Evolutionary conservation across 2,329 filamentous ascomycete species (phyloP), one percentile per base, ranked within the genome.

Genomic region (Pseudophaeomoniella oleicola): DNA sequence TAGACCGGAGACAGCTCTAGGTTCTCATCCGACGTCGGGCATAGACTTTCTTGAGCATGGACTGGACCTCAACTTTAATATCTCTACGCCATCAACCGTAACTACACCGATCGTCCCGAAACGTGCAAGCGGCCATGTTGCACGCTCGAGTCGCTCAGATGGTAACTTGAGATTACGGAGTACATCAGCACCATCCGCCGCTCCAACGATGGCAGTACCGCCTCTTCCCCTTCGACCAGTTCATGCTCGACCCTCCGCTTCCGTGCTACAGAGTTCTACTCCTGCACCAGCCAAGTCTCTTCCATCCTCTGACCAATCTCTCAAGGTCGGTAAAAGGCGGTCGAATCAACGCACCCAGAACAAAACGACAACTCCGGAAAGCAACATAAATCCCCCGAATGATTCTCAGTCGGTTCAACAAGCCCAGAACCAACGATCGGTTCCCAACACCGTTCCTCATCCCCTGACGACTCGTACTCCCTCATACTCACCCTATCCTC

Each of bases 81-180:
- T 30, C 16, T 4, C 15, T 17, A 18, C 16, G 9, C 32, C 32
- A 9, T 12, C 32, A 6, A 27, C n/a, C n/a, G n/a, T n/a, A 27
- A 27, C 6, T 27, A 34, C 15, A 9, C 32, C 32, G 9, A 34
- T 12, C 11, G 14, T 34, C 16, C 32, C 32, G 9, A 4, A 4
- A 18, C 32, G 32, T 9, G 32, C 32, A 17, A 16, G 16, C 12
- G 32, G 32, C n/a, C 32, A 34, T 18, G 19, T 18, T 34, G 32
- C 32, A 9, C 22, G n/a, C 6, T 9, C 6, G n/a, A n/a, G 22
- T 27, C 22, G 22, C 9, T 6, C 22, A 6, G 22, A 27, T 27
- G 22, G 22, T 9, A n/a, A n/a, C 22, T n/a, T 9, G 9, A 9
- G 22, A 9, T n/a, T 27, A 6, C 22, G 22, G 6, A 27, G 22